phyloP scores from a whole-genome alignment of 441 rosid genomes.

The Adansonia madagascariensis region DNA sequence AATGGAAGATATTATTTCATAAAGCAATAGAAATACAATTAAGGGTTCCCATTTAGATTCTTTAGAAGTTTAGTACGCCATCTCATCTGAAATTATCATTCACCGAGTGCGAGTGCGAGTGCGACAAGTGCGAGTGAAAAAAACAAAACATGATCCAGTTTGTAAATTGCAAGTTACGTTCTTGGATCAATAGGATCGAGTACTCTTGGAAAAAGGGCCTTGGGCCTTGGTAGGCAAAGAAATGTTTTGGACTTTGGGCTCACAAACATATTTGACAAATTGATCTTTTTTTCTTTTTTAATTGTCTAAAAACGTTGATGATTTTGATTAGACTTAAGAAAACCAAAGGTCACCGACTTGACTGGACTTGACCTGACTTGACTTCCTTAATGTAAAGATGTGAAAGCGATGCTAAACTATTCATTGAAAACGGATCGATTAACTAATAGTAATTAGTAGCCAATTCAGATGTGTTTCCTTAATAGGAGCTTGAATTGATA shows the following conservation, averaged over 20 bases:
- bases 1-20: not conserved
- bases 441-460: not conserved
- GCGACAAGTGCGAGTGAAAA: too few relatives aligned
- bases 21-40: not conserved
- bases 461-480: conserved; percentile 21
- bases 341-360: not conserved
- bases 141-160: not conserved
- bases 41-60: not conserved
- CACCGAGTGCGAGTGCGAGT: too few relatives aligned
- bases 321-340: not conserved
- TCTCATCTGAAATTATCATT: not conserved
- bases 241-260: not conserved
- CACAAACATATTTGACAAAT: not conserved
- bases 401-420: not conserved
- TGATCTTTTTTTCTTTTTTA: not conserved
- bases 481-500: not conserved
- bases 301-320: not conserved
- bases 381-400: not conserved
- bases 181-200: not conserved
- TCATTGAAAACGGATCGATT: not conserved
- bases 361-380: not conserved
- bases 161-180: not conserved
- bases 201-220: not conserved
- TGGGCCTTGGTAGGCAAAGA: not conserved
- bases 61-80: not conserved